Evolutionary conservation across 2,329 filamentous ascomycete genomes (phyloP), one percentile per base, ranked within the genome.

Genomic region (Diaporthe batatas): DNA sequence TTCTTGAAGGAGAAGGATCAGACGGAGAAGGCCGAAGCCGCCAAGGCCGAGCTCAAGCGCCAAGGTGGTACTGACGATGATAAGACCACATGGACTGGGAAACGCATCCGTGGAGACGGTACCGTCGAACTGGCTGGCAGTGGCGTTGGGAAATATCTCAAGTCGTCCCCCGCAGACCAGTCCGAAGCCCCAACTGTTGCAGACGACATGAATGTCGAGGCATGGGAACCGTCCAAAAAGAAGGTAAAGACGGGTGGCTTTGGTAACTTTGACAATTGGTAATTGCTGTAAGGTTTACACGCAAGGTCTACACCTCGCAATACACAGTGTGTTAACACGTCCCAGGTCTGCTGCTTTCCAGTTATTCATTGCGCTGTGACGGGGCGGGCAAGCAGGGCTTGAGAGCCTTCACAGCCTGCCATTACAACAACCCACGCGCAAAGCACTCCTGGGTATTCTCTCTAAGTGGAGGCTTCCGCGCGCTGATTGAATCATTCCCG

Each of bases 221-320:
- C 90, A 81, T 90, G 91, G 70, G 91, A 94, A 77, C 94, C 93
- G 23, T 89, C 87, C 5, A 91, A 90, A 82, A 98, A 98, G 84
- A 98, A 98, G 84, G 83, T 86, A 2, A 96, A 93, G 80, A 87
- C 85, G 32, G 90, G 91, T 16, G 95, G 94, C 0, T 99, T 98
- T 86, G 95, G 96, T 2, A 97, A 98, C 82, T 99, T 99, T 81
- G 95, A 98, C 83, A 89, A 86, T 49, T 99, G 96, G 96, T 98
- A 7, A 59, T 32, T 42, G n/a, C 25, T 62, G 68, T 57, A 57
- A 74, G 71, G 62, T 68, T 69, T 75, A 68, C 44, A 51, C 29
- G 59, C 44, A 71, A 69, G 25, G 44, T 44, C 62, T 58, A 64
- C 21, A 39, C 49, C 47, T 54, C 23, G 34, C 44, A 57, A 51